These are phyloP conservation scores for Cicer yamashitae DNA, from an alignment of 306 rosid species.

Conservation along the genomic window DNA sequence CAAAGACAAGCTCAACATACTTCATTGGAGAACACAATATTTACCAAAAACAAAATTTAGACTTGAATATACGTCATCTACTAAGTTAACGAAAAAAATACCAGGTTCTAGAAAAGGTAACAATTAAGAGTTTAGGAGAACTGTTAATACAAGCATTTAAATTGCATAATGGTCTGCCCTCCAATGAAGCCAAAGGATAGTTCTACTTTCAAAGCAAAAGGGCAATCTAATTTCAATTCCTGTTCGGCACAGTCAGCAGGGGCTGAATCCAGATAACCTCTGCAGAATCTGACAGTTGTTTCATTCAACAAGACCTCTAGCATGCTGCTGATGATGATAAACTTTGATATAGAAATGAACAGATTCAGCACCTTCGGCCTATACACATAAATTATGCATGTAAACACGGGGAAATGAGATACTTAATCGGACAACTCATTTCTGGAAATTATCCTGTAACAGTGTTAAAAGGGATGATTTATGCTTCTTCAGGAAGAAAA, in stretches of 20 bases:
- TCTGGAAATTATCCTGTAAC: slow-evolving; percentile 8
- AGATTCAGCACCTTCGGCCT: background rate
- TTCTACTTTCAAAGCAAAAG: slow-evolving; percentile 57
- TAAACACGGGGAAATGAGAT: slow-evolving; percentile 9
- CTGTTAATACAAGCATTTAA: background rate
- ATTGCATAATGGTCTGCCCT: slow-evolving; percentile 5
- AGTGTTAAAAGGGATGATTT: background rate
- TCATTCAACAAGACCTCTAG: background rate
- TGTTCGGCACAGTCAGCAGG: slow-evolving; percentile 55
- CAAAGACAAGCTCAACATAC: background rate
- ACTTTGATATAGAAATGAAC: background rate
- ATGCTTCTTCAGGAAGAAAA: too few relatives aligned
- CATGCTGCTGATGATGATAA: background rate
- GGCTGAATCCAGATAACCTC: slow-evolving; percentile 41
- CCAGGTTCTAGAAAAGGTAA: background rate
- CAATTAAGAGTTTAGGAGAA: slow-evolving; percentile 14
- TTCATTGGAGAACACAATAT: background rate
- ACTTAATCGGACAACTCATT: slow-evolving; percentile 1
- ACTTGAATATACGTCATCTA: background rate
- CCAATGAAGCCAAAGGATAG: slow-evolving; percentile 60
- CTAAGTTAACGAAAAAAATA: background rate
- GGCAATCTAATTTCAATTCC: slow-evolving; percentile 63
- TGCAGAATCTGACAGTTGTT: background rate
- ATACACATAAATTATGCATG: slow-evolving; percentile 7
- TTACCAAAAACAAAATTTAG: background rate